These are phyloP conservation scores for Podila horticola DNA, from an alignment of 192 early-diverging fungal species.

Conservation along the genomic window DNA sequence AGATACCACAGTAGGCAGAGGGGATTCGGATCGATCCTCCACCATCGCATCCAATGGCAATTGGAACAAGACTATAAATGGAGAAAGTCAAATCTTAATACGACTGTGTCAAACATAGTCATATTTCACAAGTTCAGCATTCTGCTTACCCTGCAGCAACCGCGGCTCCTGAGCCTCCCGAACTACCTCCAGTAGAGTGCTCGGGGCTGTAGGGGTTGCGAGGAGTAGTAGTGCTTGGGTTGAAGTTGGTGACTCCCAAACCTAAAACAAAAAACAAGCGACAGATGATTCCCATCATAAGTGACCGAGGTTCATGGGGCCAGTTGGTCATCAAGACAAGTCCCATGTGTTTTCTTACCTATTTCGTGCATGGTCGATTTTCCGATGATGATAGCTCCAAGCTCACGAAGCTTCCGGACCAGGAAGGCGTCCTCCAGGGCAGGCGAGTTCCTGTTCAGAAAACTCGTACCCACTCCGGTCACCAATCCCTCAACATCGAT, in stretches of 20 bases:
- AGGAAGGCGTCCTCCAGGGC: slow-evolving; percentile 60
- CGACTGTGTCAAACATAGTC: too few species aligned
- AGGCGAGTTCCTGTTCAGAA: slow-evolving; percentile 61
- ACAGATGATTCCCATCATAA: not conserved
- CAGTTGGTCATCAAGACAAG: not conserved
- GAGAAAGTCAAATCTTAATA: not conserved
- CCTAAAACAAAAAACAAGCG: slow-evolving; percentile 5
- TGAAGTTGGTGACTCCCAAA: slow-evolving; percentile 68
- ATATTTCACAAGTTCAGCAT: too few species aligned
- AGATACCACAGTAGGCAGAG: slow-evolving; percentile 76
- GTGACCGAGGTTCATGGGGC: not conserved
- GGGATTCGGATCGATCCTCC: slow-evolving; percentile 79
- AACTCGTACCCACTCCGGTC: slow-evolving; percentile 67
- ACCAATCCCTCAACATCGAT: slow-evolving; percentile 65
- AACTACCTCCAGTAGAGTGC: slow-evolving; percentile 76
- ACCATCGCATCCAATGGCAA: slow-evolving; percentile 78
- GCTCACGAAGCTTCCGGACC: slow-evolving; percentile 59
- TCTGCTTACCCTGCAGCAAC: slow-evolving; percentile 66
- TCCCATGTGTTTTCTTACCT: slow-evolving; percentile 54
- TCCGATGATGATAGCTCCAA: slow-evolving; percentile 75
- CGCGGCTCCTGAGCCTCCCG: slow-evolving; percentile 70
- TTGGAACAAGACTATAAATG: slow-evolving; percentile 62
- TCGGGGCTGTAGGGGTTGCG: slow-evolving; percentile 69
- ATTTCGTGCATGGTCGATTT: slow-evolving; percentile 82
- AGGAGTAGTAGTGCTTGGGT: slow-evolving; percentile 67